Evolutionary conservation across 1,284 basidiomycete species (phyloP), one percentile per base, ranked within the genome.

Genomic region (Cutaneotrichosporon arboriforme): DNA sequence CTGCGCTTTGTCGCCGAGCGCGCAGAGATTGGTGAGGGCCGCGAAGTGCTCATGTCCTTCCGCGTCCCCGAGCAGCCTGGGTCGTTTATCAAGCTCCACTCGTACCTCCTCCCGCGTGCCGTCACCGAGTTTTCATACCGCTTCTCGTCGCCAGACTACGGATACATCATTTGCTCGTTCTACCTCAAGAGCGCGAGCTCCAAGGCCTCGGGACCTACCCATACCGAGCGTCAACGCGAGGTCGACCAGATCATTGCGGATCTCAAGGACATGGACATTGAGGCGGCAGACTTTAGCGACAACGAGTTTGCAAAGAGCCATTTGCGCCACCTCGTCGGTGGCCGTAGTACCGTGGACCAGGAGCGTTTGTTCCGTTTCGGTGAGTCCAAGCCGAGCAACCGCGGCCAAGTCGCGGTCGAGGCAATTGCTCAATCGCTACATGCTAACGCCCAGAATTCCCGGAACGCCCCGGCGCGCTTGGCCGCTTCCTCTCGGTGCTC

Each of bases 91-190:
- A 82, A 83, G 14, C 80, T 98, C 43, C 89, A 97, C 74, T 83
- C 83, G 33, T 77, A 87, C 62, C 91, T 98, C 60, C 84, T 91
- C 66, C 93, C 92, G 10, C 84, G 94, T 50, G 83, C 88, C 3
- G 86, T 96, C 18, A 97, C 96, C n/a, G 96, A 99, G 74, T 98
- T 98, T 68, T 84, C 88, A 49, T 99, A 99, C 74, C 85, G 96
- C 21, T 93, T 87, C 60, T 72, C 72, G 20, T 64, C 67, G 35
- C 54, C 61, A 15, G 39, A 63, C 4, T 91, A 91, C 3, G 88
- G 90, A 58, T 85, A 96, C 63, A 86, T 96, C 75, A 79, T 97
- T 42, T 70, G 67, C 55, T 96, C 93, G 2, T 96, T 97, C 81
- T 84, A 86, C 66, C 81, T 97, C 18, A 81, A 84, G 42, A 81